Base-by-base conservation (phyloP, 1,139 yeast species). In the Trichomonascaceae sp. region DNA sequence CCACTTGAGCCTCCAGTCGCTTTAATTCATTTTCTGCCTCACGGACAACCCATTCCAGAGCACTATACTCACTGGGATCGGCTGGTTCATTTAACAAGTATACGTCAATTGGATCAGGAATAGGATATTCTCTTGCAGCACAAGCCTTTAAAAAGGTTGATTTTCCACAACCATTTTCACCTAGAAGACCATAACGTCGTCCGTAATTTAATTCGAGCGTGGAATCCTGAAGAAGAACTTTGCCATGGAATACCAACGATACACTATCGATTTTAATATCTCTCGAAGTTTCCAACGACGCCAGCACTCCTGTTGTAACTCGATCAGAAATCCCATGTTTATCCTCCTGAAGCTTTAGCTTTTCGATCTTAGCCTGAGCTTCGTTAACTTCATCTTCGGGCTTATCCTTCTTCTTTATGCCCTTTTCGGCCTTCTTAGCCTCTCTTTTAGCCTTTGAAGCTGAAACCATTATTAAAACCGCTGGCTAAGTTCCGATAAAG, bases 121-220 rank as follows among this genome's bases (percentile, higher is more conserved):
- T 80, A 55, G 99, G 99, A 75, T 80, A 93, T 74, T 95, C 99
- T 74, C 97, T 83, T 55, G 96, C 95, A 57, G 98, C 97, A 66
- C 95, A 74, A 45, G 98, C 85, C 73, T 87, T 88, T 71, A 93
- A 76, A 67, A 93, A 84, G 32, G 99, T 93, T 46, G 98, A 90
- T 74, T 93, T 93, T 77, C 99, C 99, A 77, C 99, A 93, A 60
- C 99, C 99, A 73, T 93, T 93, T 75, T 91, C 98, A 70, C 99
- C 99, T 66, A 95, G 80, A 62, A 93, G 80, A 58, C 74, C 75
- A 71, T 95, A 93, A 74, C 96, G 84, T 77, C 97, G 88, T 69
- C 99, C 99, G 73, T 84, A 91, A 76, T 93, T 95, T 76, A 93
- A 83, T 77, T 93, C 99, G 65, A 93, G 75, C 50, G 79, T 80